Conservation (phyloP, 345 rosid species). For the Mangifera indica region DNA sequence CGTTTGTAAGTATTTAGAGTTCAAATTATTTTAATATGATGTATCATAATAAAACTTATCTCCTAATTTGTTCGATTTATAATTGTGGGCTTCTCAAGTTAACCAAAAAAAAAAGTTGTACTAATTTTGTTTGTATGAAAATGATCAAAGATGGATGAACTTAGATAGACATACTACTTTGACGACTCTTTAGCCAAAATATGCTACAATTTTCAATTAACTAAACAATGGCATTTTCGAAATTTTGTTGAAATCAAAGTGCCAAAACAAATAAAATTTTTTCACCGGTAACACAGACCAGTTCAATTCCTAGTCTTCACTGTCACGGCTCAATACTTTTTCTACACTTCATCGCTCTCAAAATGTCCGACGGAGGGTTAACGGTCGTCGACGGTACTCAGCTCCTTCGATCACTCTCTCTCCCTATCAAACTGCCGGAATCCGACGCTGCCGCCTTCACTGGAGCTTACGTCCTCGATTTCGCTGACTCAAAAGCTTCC, state of each 20-base stretch:
- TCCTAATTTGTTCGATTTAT: too few relatives aligned
- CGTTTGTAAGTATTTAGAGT: too few relatives aligned
- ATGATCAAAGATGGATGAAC: too few relatives aligned
- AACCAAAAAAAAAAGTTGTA: too few relatives aligned
- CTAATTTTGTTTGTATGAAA: too few relatives aligned
- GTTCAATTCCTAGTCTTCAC: neutral
- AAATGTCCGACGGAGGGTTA: constrained; percentile 65
- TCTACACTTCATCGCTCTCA: constrained; percentile 11
- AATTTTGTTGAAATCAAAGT: constrained; percentile 8
- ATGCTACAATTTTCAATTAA: too few relatives aligned
- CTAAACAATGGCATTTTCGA: constrained; percentile 16
- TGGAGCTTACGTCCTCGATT: constrained; percentile 63
- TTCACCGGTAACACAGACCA: constrained; percentile 4
- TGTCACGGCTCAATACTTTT: neutral
- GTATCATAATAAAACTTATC: too few relatives aligned
- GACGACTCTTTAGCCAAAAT: too few relatives aligned
- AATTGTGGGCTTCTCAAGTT: too few relatives aligned
- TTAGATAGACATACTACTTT: too few relatives aligned
- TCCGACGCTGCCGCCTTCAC: constrained; percentile 27
- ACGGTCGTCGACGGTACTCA: constrained; percentile 62
- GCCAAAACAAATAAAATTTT: neutral
- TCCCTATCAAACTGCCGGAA: constrained; percentile 40
- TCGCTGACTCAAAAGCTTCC: constrained; percentile 56
- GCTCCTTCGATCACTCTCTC: constrained; percentile 54
- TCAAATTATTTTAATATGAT: too few relatives aligned